phyloP scores from a whole-genome alignment of 179 eudicot species.

The Nepenthes alata region DNA sequence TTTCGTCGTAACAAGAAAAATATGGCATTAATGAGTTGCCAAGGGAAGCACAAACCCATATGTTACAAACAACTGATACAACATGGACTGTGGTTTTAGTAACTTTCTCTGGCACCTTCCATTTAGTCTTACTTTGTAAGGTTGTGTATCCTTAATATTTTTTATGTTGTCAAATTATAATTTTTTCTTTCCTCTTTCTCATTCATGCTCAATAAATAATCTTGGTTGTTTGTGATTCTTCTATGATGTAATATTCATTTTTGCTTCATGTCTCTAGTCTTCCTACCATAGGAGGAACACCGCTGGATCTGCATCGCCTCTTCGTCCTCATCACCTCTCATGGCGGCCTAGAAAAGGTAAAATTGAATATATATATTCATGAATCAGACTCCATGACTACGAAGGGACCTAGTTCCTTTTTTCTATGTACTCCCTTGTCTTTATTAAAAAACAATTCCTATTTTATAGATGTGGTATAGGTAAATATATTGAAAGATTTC shows the following conservation, averaged over 20 bases:
- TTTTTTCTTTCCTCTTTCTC: not conserved
- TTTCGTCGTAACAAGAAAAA: too few species aligned
- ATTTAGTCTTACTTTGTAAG: not conserved
- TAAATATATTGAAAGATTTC: too few species aligned
- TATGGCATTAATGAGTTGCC: too few species aligned
- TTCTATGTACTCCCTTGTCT: too few species aligned
- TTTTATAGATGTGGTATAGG: too few species aligned
- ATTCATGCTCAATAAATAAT: not conserved
- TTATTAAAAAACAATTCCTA: too few species aligned
- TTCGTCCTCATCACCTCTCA: conserved; percentile 76
- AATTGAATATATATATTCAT: not conserved
- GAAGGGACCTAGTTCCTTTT: too few species aligned
- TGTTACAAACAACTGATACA: too few species aligned
- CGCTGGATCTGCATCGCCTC: conserved; percentile 52
- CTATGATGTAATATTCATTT: not conserved
- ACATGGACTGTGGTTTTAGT: too few species aligned
- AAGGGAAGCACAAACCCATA: too few species aligned
- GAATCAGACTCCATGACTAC: too few species aligned
- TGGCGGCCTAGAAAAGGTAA: conserved; percentile 81
- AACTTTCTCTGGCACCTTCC: not conserved
- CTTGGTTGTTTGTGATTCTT: not conserved
- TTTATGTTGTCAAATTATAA: not conserved
- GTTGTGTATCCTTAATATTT: not conserved
- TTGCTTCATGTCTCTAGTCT: conserved; percentile 22
- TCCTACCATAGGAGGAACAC: conserved; percentile 51